phyloP scores from a whole-genome alignment of 2,329 filamentous ascomycete genomes.

The Verticillium isaacii region DNA sequence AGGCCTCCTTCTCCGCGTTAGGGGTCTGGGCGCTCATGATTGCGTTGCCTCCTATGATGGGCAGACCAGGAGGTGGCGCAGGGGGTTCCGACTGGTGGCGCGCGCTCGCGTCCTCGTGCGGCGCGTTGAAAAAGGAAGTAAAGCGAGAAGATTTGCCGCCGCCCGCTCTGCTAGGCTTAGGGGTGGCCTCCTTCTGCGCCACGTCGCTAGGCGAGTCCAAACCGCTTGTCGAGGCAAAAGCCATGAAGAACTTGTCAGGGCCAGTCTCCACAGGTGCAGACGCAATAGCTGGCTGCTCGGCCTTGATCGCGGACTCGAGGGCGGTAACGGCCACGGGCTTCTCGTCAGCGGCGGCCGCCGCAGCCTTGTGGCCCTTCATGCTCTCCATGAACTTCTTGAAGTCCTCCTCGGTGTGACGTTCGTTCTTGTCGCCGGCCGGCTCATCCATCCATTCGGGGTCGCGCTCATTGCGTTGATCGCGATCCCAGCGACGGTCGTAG shows the following conservation, averaged over 20 bases:
- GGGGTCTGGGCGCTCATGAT: constrained; percentile 16
- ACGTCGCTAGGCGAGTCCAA: constrained; percentile 48
- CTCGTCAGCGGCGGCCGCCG: constrained; percentile 27
- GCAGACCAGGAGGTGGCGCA: constrained; percentile 23
- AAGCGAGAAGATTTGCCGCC: constrained; percentile 73
- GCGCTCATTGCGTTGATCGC: constrained; percentile 61
- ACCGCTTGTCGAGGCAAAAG: constrained; percentile 36
- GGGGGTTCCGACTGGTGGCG: constrained; percentile 10
- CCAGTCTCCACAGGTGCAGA: constrained; percentile 61
- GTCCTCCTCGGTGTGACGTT: constrained; percentile 79
- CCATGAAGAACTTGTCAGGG: constrained; percentile 73
- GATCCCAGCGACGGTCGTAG: constrained; percentile 50
- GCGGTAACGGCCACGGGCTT: constrained; percentile 26
- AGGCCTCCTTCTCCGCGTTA: constrained; percentile 78
- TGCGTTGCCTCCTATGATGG: not conserved
- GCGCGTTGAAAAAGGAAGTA: constrained; percentile 70
- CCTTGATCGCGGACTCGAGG: constrained; percentile 32
- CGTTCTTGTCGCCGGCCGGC: constrained; percentile 61
- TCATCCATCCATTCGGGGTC: constrained; percentile 91
- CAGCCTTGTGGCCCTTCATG: constrained; percentile 67
- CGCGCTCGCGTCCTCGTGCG: constrained; percentile 13
- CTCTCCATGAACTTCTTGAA: constrained; percentile 92
- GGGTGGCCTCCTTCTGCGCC: constrained; percentile 31
- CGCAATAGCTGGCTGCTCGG: constrained; percentile 50
- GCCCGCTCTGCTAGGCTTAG: constrained; percentile 48